Evolutionary conservation across 2,329 filamentous ascomycete species (phyloP).

Genomic region (Diaporthe helianthi): DNA sequence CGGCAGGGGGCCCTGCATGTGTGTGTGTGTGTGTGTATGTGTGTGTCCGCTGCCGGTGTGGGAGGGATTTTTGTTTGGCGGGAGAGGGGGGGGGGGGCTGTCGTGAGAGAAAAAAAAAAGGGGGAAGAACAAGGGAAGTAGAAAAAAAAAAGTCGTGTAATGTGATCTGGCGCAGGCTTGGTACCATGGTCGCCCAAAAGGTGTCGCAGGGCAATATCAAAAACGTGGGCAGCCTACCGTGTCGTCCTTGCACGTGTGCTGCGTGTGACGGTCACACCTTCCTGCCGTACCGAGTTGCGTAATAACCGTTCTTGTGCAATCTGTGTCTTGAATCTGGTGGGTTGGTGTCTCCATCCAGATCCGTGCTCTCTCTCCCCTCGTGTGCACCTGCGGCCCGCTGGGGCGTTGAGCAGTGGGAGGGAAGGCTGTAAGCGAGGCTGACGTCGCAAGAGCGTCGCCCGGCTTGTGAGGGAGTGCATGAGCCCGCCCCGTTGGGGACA

Average conservation of each 20-base stretch:
- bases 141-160: neutral
- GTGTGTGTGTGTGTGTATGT: too few relatives aligned
- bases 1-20: too few relatives aligned
- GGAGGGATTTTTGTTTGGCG: too few relatives aligned
- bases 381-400: neutral
- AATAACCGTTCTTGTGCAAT: neutral
- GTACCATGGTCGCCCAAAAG: neutral
- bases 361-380: too few relatives aligned
- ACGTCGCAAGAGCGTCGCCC: neutral
- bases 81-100: too few relatives aligned
- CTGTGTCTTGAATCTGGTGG: neutral
- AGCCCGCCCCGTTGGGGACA: too few relatives aligned
- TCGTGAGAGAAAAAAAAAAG: too few relatives aligned
- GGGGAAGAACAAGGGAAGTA: too few relatives aligned
- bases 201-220: constrained; percentile 33
- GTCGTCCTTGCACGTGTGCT: constrained; percentile 23
- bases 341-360: neutral
- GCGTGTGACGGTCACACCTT: constrained; percentile 14
- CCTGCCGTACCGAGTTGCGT: neutral
- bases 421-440: constrained; percentile 22
- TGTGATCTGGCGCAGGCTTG: constrained; percentile 10
- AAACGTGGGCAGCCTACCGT: constrained; percentile 32
- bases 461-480: neutral
- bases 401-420: neutral
- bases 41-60: neutral